Base-by-base conservation (phyloP, 2,329 filamentous ascomycete genomes). In the Paraphoma chrysanthemicola region DNA sequence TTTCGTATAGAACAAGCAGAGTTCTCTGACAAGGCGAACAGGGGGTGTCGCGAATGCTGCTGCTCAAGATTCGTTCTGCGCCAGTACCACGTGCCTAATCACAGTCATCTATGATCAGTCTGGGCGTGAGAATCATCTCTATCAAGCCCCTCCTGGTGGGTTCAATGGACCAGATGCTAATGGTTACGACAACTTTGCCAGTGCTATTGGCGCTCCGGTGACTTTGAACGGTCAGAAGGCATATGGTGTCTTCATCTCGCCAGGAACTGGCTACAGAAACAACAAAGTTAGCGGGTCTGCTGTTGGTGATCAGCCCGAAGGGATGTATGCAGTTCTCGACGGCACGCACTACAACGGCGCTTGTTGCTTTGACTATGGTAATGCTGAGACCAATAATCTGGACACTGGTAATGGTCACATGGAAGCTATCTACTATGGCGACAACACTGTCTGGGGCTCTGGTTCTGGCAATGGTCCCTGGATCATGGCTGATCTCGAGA, bases 401-500 rank as follows among this genome's bases (percentile, higher is more conserved):
- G 77, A 79, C 48, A 83, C 85, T 0, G 88, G 87, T 2, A 82
- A 84, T 51, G 87, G 85, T 14, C 86, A 89, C 66, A 90, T 90
- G 87, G 88, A 90, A 68, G 85, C 87, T 52, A 85, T 90, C 55
- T 90, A 89, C 80, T 89, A 81, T 64, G 87, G 88, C 1, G 76
- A 78, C 69, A 82, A 67, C 70, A 85, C 78, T 0, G 56, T 56
- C 61, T 88, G 85, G 84, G 87, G 87, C 16, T 73, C 71, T 7
- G 87, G 88, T 8, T 53, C 83, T 4, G 87, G 86, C 44, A 80
- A 63, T 43, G 87, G 88, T 0, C 88, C 88, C 0, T 90, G 87
- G 88, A 70, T 90, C 63, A 89, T 90, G 86, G 87, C 86, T 0
- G 88, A 90, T 72, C 81, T 90, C 0, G 88, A 90, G 69, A 88